Evolutionary conservation across 805 yeast species (phyloP), one percentile per base, ranked within the genome.

Genomic region (Saccharomycopsis malanga): DNA sequence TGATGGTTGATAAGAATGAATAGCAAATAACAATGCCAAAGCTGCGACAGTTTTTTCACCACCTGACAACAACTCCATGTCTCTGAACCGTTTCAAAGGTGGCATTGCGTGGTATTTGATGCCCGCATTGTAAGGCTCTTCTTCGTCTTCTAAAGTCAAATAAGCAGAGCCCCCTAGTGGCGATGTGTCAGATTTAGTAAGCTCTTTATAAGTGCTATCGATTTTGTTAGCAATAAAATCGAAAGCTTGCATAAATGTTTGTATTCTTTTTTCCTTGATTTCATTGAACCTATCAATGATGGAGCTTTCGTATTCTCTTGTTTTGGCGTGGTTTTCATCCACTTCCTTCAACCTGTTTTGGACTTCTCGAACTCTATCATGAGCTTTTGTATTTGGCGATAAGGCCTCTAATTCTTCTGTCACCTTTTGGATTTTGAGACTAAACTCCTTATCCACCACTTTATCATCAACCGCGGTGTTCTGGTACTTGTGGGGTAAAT

Each of bases 1-100:
- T 1, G 96, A 83, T 2, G 97, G 97, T 44, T 82, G 91, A 64
- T 69, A 84, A 0, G 94, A 81, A 61, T 93, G 97, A 36, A 89
- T 79, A 0, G 98, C 89, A 67, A 93, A 93, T 41, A 93, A 64
- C 53, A 93, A 68, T 0, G 98, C 97, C 53, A 93, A 67, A 0
- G 98, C 98, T 2, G 98, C 98, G 62, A 93, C 82, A 1, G 97
- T 86, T 61, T 89, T 88, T 61, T 93, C 98, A 46, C 98, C 98
- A 45, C 98, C 98, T 1, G 96, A 87, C 20, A 93, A 70, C 47
- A 85, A 75, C 49, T 87, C 95, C 87, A 93, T 88, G 54, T 87
- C 96, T 55, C 91, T 74, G 62, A 88, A 93, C 55, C 96, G 72
- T 58, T 93, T 93, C 77, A 85, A 75, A 7, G 98, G 98, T 1